Evolutionary conservation across 345 rosid genomes (phyloP).

Genomic region (Draba incana): DNA sequence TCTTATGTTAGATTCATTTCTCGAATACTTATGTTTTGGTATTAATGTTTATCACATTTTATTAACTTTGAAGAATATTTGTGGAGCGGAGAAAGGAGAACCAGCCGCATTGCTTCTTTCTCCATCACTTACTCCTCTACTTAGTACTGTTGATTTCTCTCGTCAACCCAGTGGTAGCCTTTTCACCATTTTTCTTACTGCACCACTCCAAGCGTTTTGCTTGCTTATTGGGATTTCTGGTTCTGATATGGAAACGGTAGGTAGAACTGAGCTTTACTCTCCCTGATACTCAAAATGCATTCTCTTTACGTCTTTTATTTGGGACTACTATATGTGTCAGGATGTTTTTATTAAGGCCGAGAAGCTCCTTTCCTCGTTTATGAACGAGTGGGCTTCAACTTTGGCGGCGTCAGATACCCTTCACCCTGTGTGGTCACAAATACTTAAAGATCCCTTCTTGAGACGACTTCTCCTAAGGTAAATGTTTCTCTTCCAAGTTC

Average conservation of each 20-base stretch:
- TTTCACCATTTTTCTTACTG: constrained; percentile 81
- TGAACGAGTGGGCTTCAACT: constrained; percentile 79
- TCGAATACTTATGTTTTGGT: constrained; percentile 8
- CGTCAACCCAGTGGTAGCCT: constrained; percentile 76
- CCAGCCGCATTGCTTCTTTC: constrained; percentile 90
- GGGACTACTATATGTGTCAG: constrained; percentile 46
- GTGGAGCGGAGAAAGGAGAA: constrained; percentile 96
- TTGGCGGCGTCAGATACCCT: constrained; percentile 71
- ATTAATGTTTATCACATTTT: neutral
- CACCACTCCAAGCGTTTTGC: constrained; percentile 91
- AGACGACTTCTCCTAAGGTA: constrained; percentile 91
- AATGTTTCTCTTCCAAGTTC: constrained; percentile 16
- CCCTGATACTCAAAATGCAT: constrained; percentile 12
- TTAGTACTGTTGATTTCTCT: constrained; percentile 55
- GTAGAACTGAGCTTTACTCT: constrained; percentile 28
- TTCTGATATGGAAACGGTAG: constrained; percentile 76
- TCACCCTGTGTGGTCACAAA: constrained; percentile 91
- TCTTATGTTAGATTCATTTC: constrained; percentile 27
- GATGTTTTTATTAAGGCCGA: constrained; percentile 66
- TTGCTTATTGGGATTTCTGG: constrained; percentile 70
- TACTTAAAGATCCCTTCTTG: constrained; percentile 83
- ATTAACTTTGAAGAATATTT: constrained; percentile 52
- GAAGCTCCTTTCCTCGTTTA: constrained; percentile 64
- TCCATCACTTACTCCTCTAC: constrained; percentile 60
- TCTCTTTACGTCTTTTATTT: constrained; percentile 16